phyloP scores from a whole-genome alignment of 2,329 filamentous ascomycete genomes.

The Cercospora berteroae region DNA sequence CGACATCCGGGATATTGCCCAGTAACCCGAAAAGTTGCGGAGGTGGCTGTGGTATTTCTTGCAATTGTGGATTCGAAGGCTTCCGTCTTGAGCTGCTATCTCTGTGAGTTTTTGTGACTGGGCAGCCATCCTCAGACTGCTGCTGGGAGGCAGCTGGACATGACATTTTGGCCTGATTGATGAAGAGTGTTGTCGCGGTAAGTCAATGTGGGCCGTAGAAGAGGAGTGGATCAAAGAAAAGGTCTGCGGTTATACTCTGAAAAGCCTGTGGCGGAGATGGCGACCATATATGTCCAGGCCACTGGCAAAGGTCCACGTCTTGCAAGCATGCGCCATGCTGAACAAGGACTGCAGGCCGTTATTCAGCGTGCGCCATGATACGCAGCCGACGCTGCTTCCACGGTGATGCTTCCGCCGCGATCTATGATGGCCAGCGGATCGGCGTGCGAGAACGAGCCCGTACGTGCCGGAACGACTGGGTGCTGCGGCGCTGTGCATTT shows the following conservation, averaged over 20 bases:
- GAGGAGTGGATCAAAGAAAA: neutral
- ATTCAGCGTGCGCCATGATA: neutral
- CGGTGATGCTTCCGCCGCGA: neutral
- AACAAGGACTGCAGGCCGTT: neutral
- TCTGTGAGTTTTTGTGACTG: neutral
- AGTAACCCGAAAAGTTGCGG: slow-evolving; percentile 17
- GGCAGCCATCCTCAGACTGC: neutral
- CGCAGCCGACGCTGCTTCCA: neutral
- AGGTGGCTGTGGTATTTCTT: slow-evolving; percentile 27
- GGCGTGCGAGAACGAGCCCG: neutral
- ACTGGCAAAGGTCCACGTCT: neutral
- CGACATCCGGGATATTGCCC: slow-evolving; percentile 24
- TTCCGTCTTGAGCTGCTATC: neutral
- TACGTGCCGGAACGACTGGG: neutral
- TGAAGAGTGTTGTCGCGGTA: neutral
- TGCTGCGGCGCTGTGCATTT: neutral
- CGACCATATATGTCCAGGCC: neutral
- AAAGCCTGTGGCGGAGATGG: neutral
- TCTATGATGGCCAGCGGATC: neutral
- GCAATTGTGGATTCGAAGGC: neutral
- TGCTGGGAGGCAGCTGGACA: neutral
- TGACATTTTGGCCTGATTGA: neutral
- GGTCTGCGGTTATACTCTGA: neutral
- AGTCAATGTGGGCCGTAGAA: neutral
- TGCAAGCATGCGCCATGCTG: neutral